A percentile compares a stretch with the other conserved stretches of the same genome.
phyloP scores from a whole-genome alignment of 2,329 filamentous ascomycete species.

The Alternaria atra region DNA sequence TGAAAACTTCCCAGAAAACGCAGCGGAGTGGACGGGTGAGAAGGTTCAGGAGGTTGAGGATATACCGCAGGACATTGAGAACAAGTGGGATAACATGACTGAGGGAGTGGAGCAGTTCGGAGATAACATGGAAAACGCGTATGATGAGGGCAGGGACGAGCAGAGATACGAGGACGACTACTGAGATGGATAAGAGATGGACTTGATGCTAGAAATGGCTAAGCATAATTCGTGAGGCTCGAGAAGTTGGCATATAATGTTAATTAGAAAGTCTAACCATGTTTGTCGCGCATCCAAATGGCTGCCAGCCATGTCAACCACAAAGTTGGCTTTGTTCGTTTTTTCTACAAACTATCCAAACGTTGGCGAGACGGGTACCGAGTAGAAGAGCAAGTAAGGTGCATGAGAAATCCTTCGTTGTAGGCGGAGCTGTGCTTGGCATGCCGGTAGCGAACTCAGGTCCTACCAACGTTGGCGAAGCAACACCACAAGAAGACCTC shows the following conservation, averaged over 20 bases:
- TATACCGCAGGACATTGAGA: slow-evolving; percentile 34
- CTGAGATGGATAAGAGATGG: not conserved
- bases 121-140: slow-evolving; percentile 34
- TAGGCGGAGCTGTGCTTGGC: not conserved
- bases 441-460: slow-evolving; percentile 1
- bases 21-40: slow-evolving; percentile 33
- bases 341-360: not conserved
- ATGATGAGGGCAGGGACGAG: slow-evolving; percentile 35
- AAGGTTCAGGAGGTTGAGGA: slow-evolving; percentile 38
- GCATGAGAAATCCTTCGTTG: not conserved
- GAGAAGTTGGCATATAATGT: not conserved
- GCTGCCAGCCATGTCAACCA: not conserved
- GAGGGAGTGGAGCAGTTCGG: slow-evolving; percentile 30
- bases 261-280: not conserved
- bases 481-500: not conserved
- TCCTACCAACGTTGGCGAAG: not conserved
- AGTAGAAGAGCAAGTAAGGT: not conserved
- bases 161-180: slow-evolving; percentile 35
- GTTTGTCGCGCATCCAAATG: not conserved
- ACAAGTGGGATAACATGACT: slow-evolving; percentile 33
- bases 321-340: not conserved
- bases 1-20: slow-evolving; percentile 37
- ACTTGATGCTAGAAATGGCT: not conserved
- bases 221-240: not conserved
- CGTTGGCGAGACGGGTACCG: not conserved